Conservation (phyloP, 768 basidiomycete genomes). For the Phaffia tasmanica region DNA sequence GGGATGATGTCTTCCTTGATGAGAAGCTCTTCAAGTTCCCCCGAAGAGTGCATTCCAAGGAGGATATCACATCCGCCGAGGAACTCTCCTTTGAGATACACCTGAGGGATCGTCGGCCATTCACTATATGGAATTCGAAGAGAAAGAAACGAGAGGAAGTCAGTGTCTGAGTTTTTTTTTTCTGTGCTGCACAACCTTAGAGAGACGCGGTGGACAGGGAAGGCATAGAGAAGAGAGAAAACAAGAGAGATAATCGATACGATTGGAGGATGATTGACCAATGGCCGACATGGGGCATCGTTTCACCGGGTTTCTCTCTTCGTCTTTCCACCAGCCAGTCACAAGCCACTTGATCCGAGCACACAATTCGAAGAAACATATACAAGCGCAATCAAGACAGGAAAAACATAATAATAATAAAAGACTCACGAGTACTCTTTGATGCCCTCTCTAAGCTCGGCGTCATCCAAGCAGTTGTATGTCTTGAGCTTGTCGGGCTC, state of each 20-base stretch:
- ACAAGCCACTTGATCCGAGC: background rate
- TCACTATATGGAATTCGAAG: constrained; percentile 47
- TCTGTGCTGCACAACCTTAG: background rate
- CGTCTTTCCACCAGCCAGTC: background rate
- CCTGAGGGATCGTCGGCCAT: constrained; percentile 95
- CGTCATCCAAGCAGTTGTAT: constrained; percentile 79
- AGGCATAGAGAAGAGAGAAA: background rate
- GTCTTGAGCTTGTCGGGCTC: constrained; percentile 48
- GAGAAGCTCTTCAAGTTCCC: constrained; percentile 76
- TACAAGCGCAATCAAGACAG: background rate
- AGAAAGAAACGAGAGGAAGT: background rate
- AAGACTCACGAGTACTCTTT: constrained; percentile 88
- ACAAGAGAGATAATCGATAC: constrained; percentile 3
- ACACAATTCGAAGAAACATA: too few relatives aligned
- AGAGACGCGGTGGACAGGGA: background rate
- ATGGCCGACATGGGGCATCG: background rate
- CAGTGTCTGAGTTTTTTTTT: background rate
- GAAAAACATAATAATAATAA: background rate
- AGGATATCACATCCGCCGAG: constrained; percentile 95
- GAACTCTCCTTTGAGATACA: constrained; percentile 91
- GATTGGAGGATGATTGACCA: constrained; percentile 5
- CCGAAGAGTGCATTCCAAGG: constrained; percentile 87
- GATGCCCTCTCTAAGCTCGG: constrained; percentile 69
- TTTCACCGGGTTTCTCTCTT: background rate
- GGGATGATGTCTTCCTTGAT: constrained; percentile 58